A percentile compares a stretch with the other conserved stretches of the same genome.
Conservation (phyloP, 768 basidiomycete genomes). For the Phanerochaete sordida region DNA sequence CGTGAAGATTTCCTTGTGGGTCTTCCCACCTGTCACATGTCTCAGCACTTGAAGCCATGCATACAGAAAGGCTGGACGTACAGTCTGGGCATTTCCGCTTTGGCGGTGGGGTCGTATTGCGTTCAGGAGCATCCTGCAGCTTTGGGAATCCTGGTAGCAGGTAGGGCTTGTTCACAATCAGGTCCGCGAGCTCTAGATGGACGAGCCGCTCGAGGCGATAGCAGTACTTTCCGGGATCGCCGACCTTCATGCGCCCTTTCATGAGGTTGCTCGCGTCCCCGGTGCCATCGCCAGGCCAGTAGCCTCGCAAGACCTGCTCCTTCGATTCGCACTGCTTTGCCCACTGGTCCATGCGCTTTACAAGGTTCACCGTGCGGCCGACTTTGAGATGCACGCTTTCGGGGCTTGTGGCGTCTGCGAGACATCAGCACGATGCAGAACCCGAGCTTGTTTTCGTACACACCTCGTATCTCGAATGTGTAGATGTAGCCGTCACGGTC, state of each 20-base stretch:
- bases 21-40: conserved; percentile 40
- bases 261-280: conserved; percentile 44
- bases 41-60: conserved; percentile 16
- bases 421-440: neutral
- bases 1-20: conserved; percentile 79
- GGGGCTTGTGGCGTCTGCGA: conserved; percentile 29
- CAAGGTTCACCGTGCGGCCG: conserved; percentile 71
- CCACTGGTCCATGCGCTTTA: conserved; percentile 76
- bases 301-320: conserved; percentile 68
- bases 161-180: conserved; percentile 56
- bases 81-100: conserved; percentile 38
- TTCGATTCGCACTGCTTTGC: conserved; percentile 77
- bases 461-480: conserved; percentile 75
- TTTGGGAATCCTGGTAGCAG: conserved; percentile 48
- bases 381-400: conserved; percentile 68
- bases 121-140: conserved; percentile 30
- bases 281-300: conserved; percentile 60
- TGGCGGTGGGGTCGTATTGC: conserved; percentile 11
- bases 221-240: conserved; percentile 59
- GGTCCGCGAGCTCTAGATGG: conserved; percentile 76
- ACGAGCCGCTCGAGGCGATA: conserved; percentile 77
- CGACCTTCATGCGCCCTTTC: conserved; percentile 62
- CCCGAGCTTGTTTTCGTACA: neutral
- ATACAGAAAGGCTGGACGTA: conserved; percentile 29
- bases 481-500: conserved; percentile 81